A percentile compares a stretch with the other conserved stretches of the same genome.
These are phyloP conservation scores for Suillus brevipes DNA, from an alignment of 768 basidiomycete genomes.

Conservation along the genomic window DNA sequence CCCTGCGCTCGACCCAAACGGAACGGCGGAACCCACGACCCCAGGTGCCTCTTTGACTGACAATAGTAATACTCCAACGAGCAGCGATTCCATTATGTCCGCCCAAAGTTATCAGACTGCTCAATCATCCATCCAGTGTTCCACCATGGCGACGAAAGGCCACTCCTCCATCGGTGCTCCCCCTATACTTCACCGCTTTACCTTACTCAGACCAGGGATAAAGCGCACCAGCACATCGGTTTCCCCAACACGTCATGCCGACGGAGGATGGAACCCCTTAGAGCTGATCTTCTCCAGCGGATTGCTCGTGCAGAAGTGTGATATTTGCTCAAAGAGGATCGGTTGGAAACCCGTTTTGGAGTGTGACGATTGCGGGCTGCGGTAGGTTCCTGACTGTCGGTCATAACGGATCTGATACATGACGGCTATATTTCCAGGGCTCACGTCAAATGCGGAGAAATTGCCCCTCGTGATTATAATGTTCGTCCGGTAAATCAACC, in stretches of 20 bases:
- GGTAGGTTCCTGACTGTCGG: conserved; percentile 41
- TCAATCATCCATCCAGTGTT: conserved; percentile 46
- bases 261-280: conserved; percentile 69
- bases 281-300: conserved; percentile 78
- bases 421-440: conserved; percentile 45
- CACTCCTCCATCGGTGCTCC: conserved; percentile 64
- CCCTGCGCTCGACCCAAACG: conserved; percentile 52
- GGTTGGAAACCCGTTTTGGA: conserved; percentile 85
- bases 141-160: conserved; percentile 72
- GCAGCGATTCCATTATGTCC: conserved; percentile 51
- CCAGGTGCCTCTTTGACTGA: conserved; percentile 35
- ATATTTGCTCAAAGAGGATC: conserved; percentile 77
- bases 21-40: conserved; percentile 40
- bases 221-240: conserved; percentile 46
- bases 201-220: conserved; percentile 76
- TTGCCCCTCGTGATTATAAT: conserved; percentile 77
- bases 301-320: conserved; percentile 73
- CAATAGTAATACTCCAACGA: conserved; percentile 39
- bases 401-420: conserved; percentile 9
- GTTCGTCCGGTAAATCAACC: conserved; percentile 28
- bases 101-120: conserved; percentile 68
- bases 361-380: conserved; percentile 87
- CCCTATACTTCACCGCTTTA: conserved; percentile 79
- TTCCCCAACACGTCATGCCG: conserved; percentile 29
- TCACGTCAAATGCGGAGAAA: conserved; percentile 86